Evolutionary conservation across 2,329 filamentous ascomycete genomes (phyloP).

Genomic region (Xylariaceae sp.): DNA sequence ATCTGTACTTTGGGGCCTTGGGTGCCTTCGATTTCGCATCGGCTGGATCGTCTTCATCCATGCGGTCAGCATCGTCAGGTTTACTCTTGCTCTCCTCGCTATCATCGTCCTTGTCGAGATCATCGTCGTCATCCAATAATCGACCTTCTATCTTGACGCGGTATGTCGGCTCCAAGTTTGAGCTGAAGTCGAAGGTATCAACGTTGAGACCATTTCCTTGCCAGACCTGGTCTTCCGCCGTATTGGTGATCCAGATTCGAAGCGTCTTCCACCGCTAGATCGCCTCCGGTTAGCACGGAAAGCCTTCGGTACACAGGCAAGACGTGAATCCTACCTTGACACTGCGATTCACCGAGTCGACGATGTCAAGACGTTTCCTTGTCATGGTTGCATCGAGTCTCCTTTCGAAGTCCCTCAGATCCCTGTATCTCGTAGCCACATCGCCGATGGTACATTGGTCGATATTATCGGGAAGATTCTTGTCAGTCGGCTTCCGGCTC

Average conservation of each 20-base stretch:
- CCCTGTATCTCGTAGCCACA: constrained; percentile 78
- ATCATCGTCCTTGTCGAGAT: constrained; percentile 51
- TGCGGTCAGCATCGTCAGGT: constrained; percentile 52
- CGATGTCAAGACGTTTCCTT: constrained; percentile 88
- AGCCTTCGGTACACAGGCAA: too few species aligned
- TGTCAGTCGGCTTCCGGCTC: constrained; percentile 90
- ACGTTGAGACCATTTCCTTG: constrained; percentile 71
- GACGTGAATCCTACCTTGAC: constrained; percentile 58
- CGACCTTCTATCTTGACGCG: constrained; percentile 90
- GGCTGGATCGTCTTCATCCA: constrained; percentile 59
- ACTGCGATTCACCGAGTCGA: constrained; percentile 76
- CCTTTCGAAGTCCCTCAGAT: constrained; percentile 83
- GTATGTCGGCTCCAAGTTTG: constrained; percentile 77
- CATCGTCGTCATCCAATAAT: constrained; percentile 70
- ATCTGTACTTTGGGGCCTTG: constrained; percentile 52
- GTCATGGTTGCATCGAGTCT: constrained; percentile 90
- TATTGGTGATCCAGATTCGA: constrained; percentile 94
- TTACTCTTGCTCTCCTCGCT: constrained; percentile 51
- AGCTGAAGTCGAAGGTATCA: constrained; percentile 80
- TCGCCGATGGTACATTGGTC: constrained; percentile 83
- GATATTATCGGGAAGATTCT: constrained; percentile 88
- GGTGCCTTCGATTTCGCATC: constrained; percentile 40
- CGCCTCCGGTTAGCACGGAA: constrained; percentile 16
- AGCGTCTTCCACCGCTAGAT: constrained; percentile 75
- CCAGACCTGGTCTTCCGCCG: constrained; percentile 92